phyloP scores from a whole-genome alignment of 2,329 filamentous ascomycete species.

The Ophiostoma sp. region DNA sequence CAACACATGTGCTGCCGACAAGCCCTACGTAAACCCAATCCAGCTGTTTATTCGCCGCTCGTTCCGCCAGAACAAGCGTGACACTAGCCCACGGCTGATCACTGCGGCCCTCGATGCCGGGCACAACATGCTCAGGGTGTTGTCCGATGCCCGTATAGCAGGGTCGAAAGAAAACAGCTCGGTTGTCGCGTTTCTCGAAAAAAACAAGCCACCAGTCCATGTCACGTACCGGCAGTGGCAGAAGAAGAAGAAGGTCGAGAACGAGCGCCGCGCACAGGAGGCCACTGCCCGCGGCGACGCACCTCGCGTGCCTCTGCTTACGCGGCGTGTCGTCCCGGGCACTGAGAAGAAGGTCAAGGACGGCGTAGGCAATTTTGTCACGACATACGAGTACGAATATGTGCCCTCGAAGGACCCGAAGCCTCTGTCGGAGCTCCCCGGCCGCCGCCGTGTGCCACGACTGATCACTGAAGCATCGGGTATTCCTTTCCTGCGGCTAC shows the following conservation, averaged over 20 bases:
- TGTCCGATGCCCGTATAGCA: constrained; percentile 37
- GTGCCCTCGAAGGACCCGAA: constrained; percentile 43
- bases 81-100: constrained; percentile 56
- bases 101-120: constrained; percentile 59
- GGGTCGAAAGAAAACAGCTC: constrained; percentile 39
- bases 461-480: constrained; percentile 49
- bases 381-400: constrained; percentile 37
- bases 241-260: constrained; percentile 1
- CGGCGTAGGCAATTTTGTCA: neutral
- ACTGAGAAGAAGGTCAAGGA: constrained; percentile 24
- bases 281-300: constrained; percentile 25
- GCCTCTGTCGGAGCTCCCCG: constrained; percentile 44
- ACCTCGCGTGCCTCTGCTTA: constrained; percentile 27
- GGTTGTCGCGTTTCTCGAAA: constrained; percentile 39
- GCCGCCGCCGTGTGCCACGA: constrained; percentile 51
- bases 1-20: constrained; percentile 29
- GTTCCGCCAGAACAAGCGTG: constrained; percentile 55
- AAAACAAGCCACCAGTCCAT: constrained; percentile 10
- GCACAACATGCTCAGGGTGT: constrained; percentile 43
- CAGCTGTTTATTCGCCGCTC: constrained; percentile 53
- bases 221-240: constrained; percentile 8
- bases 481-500: constrained; percentile 60
- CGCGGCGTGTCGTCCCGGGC: constrained; percentile 26
- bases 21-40: constrained; percentile 41
- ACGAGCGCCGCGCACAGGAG: neutral